Evolutionary conservation across 495 filamentous ascomycete genomes (phyloP), one percentile per base, ranked within the genome.

Genomic region (Hyphodiscus hymeniophilus): DNA sequence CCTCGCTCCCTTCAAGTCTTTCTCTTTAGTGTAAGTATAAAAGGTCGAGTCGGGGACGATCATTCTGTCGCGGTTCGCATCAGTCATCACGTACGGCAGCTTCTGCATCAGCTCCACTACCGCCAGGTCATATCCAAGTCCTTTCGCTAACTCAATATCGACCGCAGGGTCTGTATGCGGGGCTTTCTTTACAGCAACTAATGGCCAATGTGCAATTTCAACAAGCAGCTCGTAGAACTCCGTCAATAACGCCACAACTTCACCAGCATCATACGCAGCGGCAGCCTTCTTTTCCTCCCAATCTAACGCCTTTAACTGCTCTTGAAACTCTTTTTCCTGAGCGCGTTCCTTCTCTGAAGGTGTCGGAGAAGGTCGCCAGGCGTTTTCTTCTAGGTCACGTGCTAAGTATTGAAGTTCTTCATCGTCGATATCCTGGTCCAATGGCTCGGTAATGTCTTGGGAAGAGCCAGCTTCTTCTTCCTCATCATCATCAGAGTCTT

Each of bases 171-270:
- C 18, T 15, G 22, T 43, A n/a, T 43, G 41, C 7, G 41, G 41
- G 8, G 20, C 41, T 10, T 43, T 15, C 10, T 43, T 20, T 3
- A 43, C 12, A 7, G 16, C n/a, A 6, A 3, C 13, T 15, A 22
- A 12, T 12, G 18, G 20, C 41, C 41, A 43, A 26, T 24, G 41
- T 11, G 18, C 41, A 7, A 43, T 43, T 7, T 43, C 23, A 5
- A 43, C 23, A 7, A 43, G 18, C 13, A 43, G 41, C 23, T 24
- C 23, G n/a, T 28, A 43, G 23, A 43, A 43, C 16, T 43, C 41
- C 16, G 41, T 43, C 7, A 43, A 5, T 8, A 43, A 26, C 12
- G 41, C 18, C 13, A 43, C 41, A 5, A 43, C 41, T 17, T 43
- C 41, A 30, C 30, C 41, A 3, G 41, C 21, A 18, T 43, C 23